phyloP scores from a whole-genome alignment of 2,329 filamentous ascomycete genomes.

The Penicillium sp. region DNA sequence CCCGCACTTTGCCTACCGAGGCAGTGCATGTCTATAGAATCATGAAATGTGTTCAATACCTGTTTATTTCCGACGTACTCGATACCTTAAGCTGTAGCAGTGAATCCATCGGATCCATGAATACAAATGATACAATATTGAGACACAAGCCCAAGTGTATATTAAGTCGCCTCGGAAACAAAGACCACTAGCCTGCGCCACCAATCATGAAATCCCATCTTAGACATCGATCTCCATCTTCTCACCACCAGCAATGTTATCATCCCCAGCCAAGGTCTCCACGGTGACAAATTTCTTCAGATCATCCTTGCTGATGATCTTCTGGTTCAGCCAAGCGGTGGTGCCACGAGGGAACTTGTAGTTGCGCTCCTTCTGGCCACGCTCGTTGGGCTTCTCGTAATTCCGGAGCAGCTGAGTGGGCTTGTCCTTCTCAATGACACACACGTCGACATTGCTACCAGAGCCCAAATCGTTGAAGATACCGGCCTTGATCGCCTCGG shows the following conservation, averaged over 20 bases:
- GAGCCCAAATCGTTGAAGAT: slow-evolving; percentile 98
- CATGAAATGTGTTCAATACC: background rate
- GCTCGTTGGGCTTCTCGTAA: slow-evolving; percentile 87
- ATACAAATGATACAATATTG: slow-evolving; percentile 7
- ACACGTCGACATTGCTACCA: slow-evolving; percentile 95
- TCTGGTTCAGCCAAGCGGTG: slow-evolving; percentile 94
- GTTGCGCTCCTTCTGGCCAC: slow-evolving; percentile 84
- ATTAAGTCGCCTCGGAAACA: slow-evolving; percentile 14
- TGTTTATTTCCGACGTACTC: slow-evolving; percentile 1
- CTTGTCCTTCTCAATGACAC: slow-evolving; percentile 92
- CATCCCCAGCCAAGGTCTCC: slow-evolving; percentile 71
- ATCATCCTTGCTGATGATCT: slow-evolving; percentile 89
- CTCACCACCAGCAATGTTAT: slow-evolving; percentile 56
- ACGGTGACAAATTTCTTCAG: slow-evolving; percentile 92
- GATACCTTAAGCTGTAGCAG: slow-evolving; percentile 4
- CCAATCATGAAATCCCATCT: slow-evolving; percentile 6
- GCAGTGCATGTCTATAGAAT: background rate
- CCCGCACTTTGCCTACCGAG: slow-evolving; percentile 2
- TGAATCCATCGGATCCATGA: slow-evolving; percentile 6
- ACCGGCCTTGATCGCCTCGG: slow-evolving; percentile 88
- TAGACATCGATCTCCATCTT: slow-evolving; percentile 61
- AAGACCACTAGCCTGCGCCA: slow-evolving; percentile 11
- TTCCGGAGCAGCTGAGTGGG: slow-evolving; percentile 82
- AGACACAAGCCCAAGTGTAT: slow-evolving; percentile 13
- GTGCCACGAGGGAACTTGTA: slow-evolving; percentile 88